Percentiles rank a stretch among this genome's conserved stretches.
Evolutionary conservation across 1,139 yeast species (phyloP).

Genomic region (Kluyveromyces sp.): DNA sequence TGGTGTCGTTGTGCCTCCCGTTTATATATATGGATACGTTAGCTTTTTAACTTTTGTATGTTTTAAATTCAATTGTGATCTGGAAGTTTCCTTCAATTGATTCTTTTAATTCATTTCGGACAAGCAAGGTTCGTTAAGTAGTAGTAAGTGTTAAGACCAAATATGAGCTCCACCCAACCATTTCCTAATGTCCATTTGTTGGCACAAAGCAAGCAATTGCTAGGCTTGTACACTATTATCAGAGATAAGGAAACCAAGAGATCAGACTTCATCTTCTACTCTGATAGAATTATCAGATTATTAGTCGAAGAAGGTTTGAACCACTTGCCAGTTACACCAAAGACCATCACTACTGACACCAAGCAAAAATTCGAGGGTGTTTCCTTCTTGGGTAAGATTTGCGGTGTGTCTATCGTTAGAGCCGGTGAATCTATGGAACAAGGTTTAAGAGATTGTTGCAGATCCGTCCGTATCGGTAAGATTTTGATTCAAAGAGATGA

Average conservation of each 20-base stretch:
- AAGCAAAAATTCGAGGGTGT: constrained; percentile 71
- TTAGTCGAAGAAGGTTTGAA: constrained; percentile 93
- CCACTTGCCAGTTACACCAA: constrained; percentile 74
- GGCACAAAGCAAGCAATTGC: constrained; percentile 83
- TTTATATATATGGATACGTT: background rate
- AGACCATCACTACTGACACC: constrained; percentile 67
- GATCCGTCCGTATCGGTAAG: constrained; percentile 93
- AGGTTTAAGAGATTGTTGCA: constrained; percentile 93
- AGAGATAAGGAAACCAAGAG: constrained; percentile 73
- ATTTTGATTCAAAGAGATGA: constrained; percentile 95
- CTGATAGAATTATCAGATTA: constrained; percentile 87
- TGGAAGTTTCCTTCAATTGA: too few relatives aligned
- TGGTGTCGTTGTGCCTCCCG: too few relatives aligned
- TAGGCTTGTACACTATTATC: constrained; percentile 82
- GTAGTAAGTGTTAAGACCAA: background rate
- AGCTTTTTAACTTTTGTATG: too few relatives aligned
- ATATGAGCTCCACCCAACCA: constrained; percentile 24
- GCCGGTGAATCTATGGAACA: constrained; percentile 99
- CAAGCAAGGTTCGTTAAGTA: background rate
- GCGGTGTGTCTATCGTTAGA: constrained; percentile 95
- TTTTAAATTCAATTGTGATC: too few relatives aligned
- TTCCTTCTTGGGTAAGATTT: constrained; percentile 79
- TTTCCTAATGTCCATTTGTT: constrained; percentile 55
- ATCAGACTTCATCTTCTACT: constrained; percentile 88
- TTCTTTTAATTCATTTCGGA: background rate